Conservation (phyloP, 371 early-diverging fungal genomes). For the Mycotypha africana region DNA sequence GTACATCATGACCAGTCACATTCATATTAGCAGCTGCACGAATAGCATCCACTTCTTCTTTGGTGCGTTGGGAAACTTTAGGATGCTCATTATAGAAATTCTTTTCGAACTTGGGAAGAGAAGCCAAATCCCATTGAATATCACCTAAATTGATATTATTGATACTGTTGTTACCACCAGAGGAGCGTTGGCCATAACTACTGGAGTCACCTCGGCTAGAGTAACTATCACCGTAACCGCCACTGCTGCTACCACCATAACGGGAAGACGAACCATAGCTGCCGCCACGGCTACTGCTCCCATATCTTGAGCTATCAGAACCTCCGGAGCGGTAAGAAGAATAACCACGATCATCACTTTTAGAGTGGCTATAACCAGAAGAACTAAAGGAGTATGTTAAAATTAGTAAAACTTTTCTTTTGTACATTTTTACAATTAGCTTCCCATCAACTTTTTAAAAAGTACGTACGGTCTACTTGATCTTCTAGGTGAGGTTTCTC, state of each 20-base stretch:
- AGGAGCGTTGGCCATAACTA: conserved; percentile 24
- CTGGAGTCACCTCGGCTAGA: conserved; percentile 17
- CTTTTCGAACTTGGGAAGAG: conserved; percentile 84
- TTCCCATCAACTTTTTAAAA: background rate
- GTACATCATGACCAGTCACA: conserved; percentile 63
- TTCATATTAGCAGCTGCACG: conserved; percentile 69
- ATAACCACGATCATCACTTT: conserved; percentile 41
- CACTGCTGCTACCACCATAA: conserved; percentile 32
- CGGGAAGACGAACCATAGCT: conserved; percentile 5
- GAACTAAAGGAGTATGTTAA: conserved; percentile 2
- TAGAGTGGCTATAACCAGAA: conserved; percentile 29
- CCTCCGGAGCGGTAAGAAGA: conserved; percentile 34
- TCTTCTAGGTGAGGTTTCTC: conserved; percentile 35
- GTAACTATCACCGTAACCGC: conserved; percentile 16
- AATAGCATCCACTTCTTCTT: conserved; percentile 59
- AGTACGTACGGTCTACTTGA: conserved; percentile 30
- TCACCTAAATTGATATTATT: conserved; percentile 6
- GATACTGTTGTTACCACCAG: background rate
- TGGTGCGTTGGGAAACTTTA: conserved; percentile 51
- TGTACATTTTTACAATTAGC: background rate
- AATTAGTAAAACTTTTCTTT: background rate
- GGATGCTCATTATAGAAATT: conserved; percentile 88
- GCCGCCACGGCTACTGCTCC: conserved; percentile 15
- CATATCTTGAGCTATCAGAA: conserved; percentile 15
- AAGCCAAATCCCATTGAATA: conserved; percentile 65